Base-by-base conservation (phyloP, 106 monocot species). In the Posidonia australis region DNA sequence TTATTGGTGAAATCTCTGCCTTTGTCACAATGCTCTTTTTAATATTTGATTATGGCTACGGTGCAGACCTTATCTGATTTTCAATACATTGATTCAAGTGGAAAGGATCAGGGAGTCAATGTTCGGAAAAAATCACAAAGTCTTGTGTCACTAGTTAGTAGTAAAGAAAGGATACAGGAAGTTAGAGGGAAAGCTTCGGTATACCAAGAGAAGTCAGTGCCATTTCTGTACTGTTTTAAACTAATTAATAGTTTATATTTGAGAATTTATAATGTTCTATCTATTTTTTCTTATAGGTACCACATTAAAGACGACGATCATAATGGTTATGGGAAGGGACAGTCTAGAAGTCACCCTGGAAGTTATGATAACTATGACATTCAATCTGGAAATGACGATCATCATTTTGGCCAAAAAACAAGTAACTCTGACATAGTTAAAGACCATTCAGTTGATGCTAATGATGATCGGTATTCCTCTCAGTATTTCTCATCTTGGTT, bases 11-110 rank as follows among this genome's bases (percentile, higher is more conserved):
- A n/a, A 17, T 29, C 36, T 30, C 11, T 58, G 1, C 30, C 27
- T 58, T 58, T 29, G 13, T 58, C 29, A 0, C 23, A 11, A n/a
- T 54, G 17, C 21, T 54, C 23, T 54, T 54, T n/a, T 12, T 10
- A 12, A 2, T 10, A 54, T 54, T 54, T 22, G 10, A 10, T 54
- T 54, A 10, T 10, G 19, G n/a, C 11, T 54, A 10, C 11, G 12
- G 52, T 58, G 26, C 80, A 92, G 92, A 78, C 82, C 44, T 77
- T 92, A 44, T 78, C 84, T 10, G 74, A 86, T 71, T 92, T 92
- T 66, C 87, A 88, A 69, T 92, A 92, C 67, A 83, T 92, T 46
- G 92, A 92, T 70, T 88, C 92, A n/a, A 85, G 74, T 65, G 92
- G 92, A 66, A 79, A 78, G 55, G 92, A 92, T 53, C 92, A 88